Evolutionary conservation across 176 grass and related monocot species (phyloP), one percentile per base, ranked within the genome.

Genomic region (Paspalum notatum): DNA sequence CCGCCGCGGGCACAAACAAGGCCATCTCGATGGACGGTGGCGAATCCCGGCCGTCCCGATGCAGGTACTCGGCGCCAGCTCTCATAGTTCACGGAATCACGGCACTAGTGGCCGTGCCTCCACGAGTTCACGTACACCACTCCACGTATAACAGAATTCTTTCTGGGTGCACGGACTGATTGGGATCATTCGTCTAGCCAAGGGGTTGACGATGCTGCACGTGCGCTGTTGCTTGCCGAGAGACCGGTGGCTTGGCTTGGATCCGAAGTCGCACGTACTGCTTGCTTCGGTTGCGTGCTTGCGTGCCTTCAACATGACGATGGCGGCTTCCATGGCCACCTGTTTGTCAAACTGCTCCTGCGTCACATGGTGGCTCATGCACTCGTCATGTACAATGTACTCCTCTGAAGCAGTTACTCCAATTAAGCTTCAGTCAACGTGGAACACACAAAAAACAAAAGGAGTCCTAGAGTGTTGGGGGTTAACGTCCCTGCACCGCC

Each of bases 291-390:
- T 76, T 67, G 59, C 60, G 81, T 32, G 32, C 32, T 74, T 12
- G 57, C 57, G 57, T 60, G 43, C 61, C 71, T 55, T 56, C 37
- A 56, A 14, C 16, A 37, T 43, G 60, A 75, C 81, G 61, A 7
- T 45, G 39, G 6, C 62, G 61, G 61, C 51, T 49, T 25, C 64
- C 21, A 13, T 26, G 42, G 15, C 3, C 21, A 58, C 76, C 76
- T 62, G 43, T 22, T 27, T 27, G 18, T 51, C 22, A 17, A 73
- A 51, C n/a, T 75, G 12, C 1, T 13, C 22, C 21, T 16, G 8
- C 77, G 39, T 53, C 39, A 41, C 20, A 20, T 78, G 12, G 49
- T 68, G 8, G 39, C 27, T 59, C 54, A 24, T 44, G 27, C 63
- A 6, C 59, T 25, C 7, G 71, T 12, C 32, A 39, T 39, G 15